Evolutionary conservation across 2,329 filamentous ascomycete species (phyloP).

Genomic region (Aspergillus sclerotialis): DNA sequence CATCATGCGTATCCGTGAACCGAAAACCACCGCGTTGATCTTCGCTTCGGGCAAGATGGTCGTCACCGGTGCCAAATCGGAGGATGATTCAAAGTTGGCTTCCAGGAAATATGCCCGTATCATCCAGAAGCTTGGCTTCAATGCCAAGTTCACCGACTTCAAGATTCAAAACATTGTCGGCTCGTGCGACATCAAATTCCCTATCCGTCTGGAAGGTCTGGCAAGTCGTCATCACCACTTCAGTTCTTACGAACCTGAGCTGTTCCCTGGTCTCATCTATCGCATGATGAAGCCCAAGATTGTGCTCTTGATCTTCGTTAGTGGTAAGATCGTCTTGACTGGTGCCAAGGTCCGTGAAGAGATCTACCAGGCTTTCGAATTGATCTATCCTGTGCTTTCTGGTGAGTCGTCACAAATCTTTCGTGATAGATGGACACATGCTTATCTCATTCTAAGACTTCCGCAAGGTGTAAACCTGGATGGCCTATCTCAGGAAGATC

Average conservation of each 20-base stretch:
- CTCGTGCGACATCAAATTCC: slow-evolving; percentile 98
- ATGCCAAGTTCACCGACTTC: slow-evolving; percentile 99
- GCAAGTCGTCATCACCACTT: slow-evolving; percentile 98
- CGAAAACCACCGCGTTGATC: slow-evolving; percentile 96
- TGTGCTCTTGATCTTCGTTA: slow-evolving; percentile 94
- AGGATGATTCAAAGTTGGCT: slow-evolving; percentile 95
- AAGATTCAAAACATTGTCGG: slow-evolving; percentile 99
- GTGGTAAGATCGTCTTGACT: slow-evolving; percentile 95
- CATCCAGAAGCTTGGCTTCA: slow-evolving; percentile 99
- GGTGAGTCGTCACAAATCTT: slow-evolving; percentile 46
- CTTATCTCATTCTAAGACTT: slow-evolving; percentile 44
- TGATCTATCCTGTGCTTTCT: slow-evolving; percentile 94
- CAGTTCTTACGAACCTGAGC: slow-evolving; percentile 95
- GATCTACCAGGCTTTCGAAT: slow-evolving; percentile 93
- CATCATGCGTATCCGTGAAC: slow-evolving; percentile 99
- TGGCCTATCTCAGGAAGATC: slow-evolving; percentile 11
- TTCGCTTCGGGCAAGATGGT: slow-evolving; percentile 99
- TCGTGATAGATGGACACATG: slow-evolving; percentile 3
- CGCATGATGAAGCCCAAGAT: slow-evolving; percentile 99
- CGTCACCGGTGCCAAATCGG: slow-evolving; percentile 93
- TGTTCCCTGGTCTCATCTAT: slow-evolving; percentile 99
- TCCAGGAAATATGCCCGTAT: slow-evolving; percentile 97
- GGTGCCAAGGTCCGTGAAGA: slow-evolving; percentile 97
- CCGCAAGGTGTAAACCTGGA: slow-evolving; percentile 49
- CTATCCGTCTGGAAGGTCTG: slow-evolving; percentile 90